Conservation (phyloP, 2,329 filamentous ascomycete genomes). For the Cladosporium sp. region DNA sequence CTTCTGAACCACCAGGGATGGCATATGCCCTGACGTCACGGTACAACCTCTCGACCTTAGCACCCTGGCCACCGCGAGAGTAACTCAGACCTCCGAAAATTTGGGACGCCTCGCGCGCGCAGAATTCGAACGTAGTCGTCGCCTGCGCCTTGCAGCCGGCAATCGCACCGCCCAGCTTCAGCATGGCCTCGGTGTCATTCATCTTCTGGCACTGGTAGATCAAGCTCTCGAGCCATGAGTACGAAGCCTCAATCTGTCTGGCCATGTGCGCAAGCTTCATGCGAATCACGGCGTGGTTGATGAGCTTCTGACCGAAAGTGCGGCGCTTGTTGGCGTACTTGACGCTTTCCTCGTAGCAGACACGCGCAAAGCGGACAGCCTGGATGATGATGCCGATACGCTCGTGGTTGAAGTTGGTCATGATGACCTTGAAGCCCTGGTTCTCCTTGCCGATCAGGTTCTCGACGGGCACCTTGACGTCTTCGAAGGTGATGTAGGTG, state of each 20-base stretch:
- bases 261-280: constrained; percentile 98
- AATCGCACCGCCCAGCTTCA: constrained; percentile 90
- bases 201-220: constrained; percentile 91
- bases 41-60: constrained; percentile 90
- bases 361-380: constrained; percentile 86
- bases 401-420: constrained; percentile 99
- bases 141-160: constrained; percentile 89
- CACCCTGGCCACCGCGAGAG: constrained; percentile 87
- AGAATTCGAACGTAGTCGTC: constrained; percentile 95
- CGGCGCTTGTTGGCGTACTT: constrained; percentile 96
- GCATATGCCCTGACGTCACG: constrained; percentile 93
- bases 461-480: constrained; percentile 99
- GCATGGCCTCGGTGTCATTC: constrained; percentile 91
- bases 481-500: constrained; percentile 96
- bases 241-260: constrained; percentile 92
- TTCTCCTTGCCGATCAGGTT: constrained; percentile 97
- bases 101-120: constrained; percentile 90
- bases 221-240: constrained; percentile 92
- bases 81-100: constrained; percentile 95
- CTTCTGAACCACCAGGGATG: constrained; percentile 86
- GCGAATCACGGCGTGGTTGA: constrained; percentile 94
- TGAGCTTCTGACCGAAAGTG: constrained; percentile 94
- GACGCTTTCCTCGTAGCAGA: constrained; percentile 93
- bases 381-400: constrained; percentile 98
- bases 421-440: constrained; percentile 96